phyloP scores from a whole-genome alignment of 2,329 filamentous ascomycete species.

The Talaromyces funiculosus region DNA sequence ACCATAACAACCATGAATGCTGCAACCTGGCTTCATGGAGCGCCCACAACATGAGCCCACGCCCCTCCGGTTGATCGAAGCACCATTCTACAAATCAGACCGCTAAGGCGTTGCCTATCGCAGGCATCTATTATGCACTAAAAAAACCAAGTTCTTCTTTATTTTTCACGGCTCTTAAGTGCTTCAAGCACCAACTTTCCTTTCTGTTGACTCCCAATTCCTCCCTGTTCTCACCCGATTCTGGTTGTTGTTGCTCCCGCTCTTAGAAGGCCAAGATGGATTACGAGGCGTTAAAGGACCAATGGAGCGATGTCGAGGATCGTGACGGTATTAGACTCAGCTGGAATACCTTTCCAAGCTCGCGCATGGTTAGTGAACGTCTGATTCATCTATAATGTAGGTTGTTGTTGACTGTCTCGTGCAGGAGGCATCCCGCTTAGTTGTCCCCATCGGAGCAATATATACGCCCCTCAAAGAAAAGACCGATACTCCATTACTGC shows the following conservation, averaged over 20 bases:
- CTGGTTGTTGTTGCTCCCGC: constrained; percentile 16
- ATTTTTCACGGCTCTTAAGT: constrained; percentile 17
- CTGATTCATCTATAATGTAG: constrained; percentile 13
- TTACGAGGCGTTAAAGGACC: constrained; percentile 87
- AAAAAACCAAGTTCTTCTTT: neutral
- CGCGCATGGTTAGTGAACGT: constrained; percentile 70
- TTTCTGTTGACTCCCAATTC: constrained; percentile 15
- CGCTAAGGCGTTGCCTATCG: constrained; percentile 26
- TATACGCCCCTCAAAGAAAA: constrained; percentile 97
- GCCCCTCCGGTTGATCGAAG: constrained; percentile 23
- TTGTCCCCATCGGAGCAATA: constrained; percentile 91
- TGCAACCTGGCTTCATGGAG: constrained; percentile 44
- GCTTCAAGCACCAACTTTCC: constrained; percentile 17
- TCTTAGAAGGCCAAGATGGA: constrained; percentile 58
- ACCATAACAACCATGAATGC: constrained; percentile 30
- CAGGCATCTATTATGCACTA: constrained; percentile 28
- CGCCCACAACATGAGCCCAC: constrained; percentile 23
- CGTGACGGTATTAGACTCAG: constrained; percentile 91
- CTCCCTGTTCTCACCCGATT: constrained; percentile 6
- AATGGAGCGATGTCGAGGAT: constrained; percentile 95
- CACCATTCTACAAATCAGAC: constrained; percentile 20
- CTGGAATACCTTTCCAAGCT: constrained; percentile 98
- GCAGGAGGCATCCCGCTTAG: constrained; percentile 86
- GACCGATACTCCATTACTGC: constrained; percentile 74
- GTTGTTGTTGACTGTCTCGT: constrained; percentile 15